Evolutionary conservation across 345 rosid genomes (phyloP).

Genomic region (Diplotaxis tenuifolia): DNA sequence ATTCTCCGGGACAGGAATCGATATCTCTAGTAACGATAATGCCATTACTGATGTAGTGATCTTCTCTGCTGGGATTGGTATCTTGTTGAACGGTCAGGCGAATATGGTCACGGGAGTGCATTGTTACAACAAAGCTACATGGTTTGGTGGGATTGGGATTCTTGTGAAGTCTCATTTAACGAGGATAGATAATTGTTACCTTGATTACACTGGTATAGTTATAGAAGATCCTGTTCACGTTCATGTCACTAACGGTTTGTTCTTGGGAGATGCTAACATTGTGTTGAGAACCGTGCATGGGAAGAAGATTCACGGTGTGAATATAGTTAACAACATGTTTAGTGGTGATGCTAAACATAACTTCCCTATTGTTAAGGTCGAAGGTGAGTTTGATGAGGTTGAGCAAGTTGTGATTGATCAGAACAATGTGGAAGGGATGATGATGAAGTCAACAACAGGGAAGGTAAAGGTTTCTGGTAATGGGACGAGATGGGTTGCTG

Average conservation of each 20-base stretch:
- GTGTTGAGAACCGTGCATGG: conserved; percentile 50
- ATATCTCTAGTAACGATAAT: conserved; percentile 57
- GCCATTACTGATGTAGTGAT: conserved; percentile 57
- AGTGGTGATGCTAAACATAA: conserved; percentile 28
- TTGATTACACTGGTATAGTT: conserved; percentile 57
- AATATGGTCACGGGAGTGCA: conserved; percentile 69
- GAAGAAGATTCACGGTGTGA: conserved; percentile 47
- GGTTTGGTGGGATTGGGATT: conserved; percentile 65
- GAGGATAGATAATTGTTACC: conserved; percentile 61
- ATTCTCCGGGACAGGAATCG: conserved; percentile 63
- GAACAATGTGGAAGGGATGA: conserved; percentile 60
- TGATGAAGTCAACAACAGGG: conserved; percentile 53
- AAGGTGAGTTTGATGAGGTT: conserved; percentile 51
- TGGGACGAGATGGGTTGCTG: conserved; percentile 65
- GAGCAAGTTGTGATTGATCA: conserved; percentile 59
- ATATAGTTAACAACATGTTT: conserved; percentile 59
- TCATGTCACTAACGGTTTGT: conserved; percentile 57
- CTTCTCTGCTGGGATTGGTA: conserved; percentile 69
- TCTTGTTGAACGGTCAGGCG: conserved; percentile 51
- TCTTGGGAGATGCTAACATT: conserved; percentile 60
- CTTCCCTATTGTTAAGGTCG: conserved; percentile 46
- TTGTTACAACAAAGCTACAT: conserved; percentile 71
- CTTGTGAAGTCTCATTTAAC: conserved; percentile 47
- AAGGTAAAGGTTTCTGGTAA: conserved; percentile 44
- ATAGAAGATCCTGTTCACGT: conserved; percentile 68